A percentile compares a stretch with the other conserved stretches of the same genome.
Evolutionary conservation across 1,284 basidiomycete species (phyloP).

Genomic region (Ustilago cynodontis): DNA sequence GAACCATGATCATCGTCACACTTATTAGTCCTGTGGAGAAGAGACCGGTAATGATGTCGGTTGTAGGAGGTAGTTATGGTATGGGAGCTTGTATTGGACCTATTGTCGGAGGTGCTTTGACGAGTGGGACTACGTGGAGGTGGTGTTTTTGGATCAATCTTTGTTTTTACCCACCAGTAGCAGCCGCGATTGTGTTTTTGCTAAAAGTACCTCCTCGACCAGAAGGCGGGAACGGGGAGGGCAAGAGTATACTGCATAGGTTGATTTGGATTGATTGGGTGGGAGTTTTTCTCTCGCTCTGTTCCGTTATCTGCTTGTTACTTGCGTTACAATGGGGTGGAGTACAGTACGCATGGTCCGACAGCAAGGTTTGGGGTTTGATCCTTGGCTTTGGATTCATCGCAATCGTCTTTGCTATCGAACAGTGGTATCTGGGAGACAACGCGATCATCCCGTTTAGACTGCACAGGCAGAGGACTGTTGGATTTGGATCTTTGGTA

Average conservation of each 20-base stretch:
- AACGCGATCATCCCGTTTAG: constrained; percentile 65
- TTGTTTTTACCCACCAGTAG: constrained; percentile 47
- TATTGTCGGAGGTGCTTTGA: constrained; percentile 54
- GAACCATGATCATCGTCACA: constrained; percentile 52
- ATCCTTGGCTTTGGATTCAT: constrained; percentile 60
- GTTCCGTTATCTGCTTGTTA: constrained; percentile 64
- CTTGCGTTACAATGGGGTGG: constrained; percentile 63
- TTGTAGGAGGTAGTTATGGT: constrained; percentile 51
- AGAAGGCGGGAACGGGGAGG: background rate
- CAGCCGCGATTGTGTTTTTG: constrained; percentile 46
- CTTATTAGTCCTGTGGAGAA: constrained; percentile 37
- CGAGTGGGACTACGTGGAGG: constrained; percentile 56
- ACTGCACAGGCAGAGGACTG: constrained; percentile 55
- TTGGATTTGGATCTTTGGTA: constrained; percentile 53
- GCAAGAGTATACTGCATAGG: background rate
- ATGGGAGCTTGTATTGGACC: constrained; percentile 49
- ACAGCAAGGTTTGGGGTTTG: constrained; percentile 58
- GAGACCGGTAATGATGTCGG: constrained; percentile 40
- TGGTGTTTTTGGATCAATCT: constrained; percentile 65
- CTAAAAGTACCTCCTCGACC: constrained; percentile 25
- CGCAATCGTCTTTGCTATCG: constrained; percentile 43
- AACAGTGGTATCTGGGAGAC: constrained; percentile 62
- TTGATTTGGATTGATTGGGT: constrained; percentile 60
- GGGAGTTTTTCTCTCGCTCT: constrained; percentile 61
- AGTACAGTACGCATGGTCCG: constrained; percentile 61